Conservation (phyloP, 306 rosid genomes). For the Cucumis hystrix region DNA sequence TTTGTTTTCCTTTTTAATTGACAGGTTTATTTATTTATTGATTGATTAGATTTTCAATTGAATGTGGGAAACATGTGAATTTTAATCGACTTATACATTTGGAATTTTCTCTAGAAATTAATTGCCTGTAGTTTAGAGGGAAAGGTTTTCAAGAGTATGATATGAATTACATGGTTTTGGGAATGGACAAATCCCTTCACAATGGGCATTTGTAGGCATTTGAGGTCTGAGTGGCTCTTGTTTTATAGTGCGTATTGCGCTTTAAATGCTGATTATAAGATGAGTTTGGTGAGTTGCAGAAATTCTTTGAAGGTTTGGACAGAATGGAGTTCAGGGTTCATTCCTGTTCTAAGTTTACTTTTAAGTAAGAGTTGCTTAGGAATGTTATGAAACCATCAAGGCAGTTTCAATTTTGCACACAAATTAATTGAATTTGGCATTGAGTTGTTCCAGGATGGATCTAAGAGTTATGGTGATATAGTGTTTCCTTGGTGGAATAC, state of each 20-base stretch:
- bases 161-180: not conserved
- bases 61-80: not conserved
- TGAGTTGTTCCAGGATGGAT: not conserved
- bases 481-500: not conserved
- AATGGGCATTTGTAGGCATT: too few relatives aligned
- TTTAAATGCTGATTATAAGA: not conserved
- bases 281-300: not conserved
- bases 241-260: not conserved
- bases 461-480: not conserved
- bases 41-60: not conserved
- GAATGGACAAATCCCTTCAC: not conserved
- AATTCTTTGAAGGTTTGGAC: not conserved
- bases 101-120: not conserved
- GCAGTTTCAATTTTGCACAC: not conserved
- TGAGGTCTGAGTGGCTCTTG: not conserved
- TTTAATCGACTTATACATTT: not conserved
- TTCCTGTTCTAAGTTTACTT: not conserved
- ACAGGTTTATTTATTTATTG: not conserved
- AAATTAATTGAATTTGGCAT: not conserved
- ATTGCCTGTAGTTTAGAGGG: not conserved
- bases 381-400: not conserved
- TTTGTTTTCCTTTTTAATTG: not conserved
- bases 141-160: not conserved
- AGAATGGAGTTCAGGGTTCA: not conserved
- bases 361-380: not conserved